These are phyloP conservation scores for Syzygium malaccense DNA, from an alignment of 441 rosid species.

Conservation along the genomic window DNA sequence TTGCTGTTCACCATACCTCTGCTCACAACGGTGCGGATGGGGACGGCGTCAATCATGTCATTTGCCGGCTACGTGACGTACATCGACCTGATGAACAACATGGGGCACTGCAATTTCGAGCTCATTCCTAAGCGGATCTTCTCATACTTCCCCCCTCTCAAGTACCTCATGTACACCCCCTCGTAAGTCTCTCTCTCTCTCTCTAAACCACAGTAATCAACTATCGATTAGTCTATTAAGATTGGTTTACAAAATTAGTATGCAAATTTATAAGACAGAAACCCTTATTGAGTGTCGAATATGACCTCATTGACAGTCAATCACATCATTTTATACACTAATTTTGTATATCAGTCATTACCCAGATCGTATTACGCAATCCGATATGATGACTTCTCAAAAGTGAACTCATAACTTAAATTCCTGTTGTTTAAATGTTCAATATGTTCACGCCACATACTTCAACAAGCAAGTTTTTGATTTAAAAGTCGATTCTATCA, in stretches of 20 bases:
- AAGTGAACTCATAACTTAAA: neutral
- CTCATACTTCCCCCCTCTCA: constrained; percentile 20
- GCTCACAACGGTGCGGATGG: constrained; percentile 10
- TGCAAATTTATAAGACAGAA: neutral
- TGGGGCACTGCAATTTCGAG: constrained; percentile 34
- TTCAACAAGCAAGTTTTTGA: neutral
- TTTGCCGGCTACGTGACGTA: constrained; percentile 18
- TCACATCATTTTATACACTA: neutral
- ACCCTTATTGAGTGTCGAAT: neutral
- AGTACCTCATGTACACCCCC: constrained; percentile 29
- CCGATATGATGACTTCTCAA: neutral
- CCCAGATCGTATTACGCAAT: neutral
- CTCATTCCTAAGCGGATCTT: constrained; percentile 20
- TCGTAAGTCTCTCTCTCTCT: constrained; percentile 14
- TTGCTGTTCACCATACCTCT: constrained; percentile 24
- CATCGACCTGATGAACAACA: constrained; percentile 31
- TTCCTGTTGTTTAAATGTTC: neutral
- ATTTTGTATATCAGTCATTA: neutral
- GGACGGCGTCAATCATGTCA: constrained; percentile 21
- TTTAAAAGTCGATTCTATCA: neutral
- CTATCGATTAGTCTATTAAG: neutral
- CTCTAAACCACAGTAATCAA: neutral
- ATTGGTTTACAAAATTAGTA: neutral
- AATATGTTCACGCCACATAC: neutral
- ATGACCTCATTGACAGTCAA: neutral